Percentiles rank a stretch among this genome's conserved stretches.
phyloP scores from a whole-genome alignment of 2,329 filamentous ascomycete genomes.

The Fusarium sarcochroum region DNA sequence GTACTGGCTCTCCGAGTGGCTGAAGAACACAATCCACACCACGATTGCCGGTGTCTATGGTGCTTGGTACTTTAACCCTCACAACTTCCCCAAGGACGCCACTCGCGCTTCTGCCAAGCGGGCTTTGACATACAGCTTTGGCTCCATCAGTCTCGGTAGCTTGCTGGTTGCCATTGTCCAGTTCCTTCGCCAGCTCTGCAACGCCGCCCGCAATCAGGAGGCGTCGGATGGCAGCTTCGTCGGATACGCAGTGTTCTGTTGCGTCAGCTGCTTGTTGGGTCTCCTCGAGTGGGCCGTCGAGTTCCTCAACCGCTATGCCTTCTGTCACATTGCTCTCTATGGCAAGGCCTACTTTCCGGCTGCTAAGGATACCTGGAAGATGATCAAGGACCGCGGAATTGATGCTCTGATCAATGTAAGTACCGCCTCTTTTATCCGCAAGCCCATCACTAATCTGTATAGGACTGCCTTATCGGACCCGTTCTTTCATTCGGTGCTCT shows the following conservation, averaged over 20 bases:
- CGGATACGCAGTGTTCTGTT: slow-evolving; percentile 76
- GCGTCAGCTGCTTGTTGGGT: slow-evolving; percentile 81
- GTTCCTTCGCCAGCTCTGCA: slow-evolving; percentile 84
- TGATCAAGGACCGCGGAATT: slow-evolving; percentile 93
- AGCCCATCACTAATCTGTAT: slow-evolving; percentile 27
- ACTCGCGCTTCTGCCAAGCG: slow-evolving; percentile 88
- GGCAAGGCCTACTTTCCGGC: slow-evolving; percentile 89
- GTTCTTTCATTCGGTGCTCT: slow-evolving; percentile 83
- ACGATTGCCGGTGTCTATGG: slow-evolving; percentile 91
- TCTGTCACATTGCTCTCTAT: slow-evolving; percentile 93
- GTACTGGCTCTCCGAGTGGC: slow-evolving; percentile 94
- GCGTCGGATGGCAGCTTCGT: slow-evolving; percentile 78
- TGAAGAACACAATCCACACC: slow-evolving; percentile 94
- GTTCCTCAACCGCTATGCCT: slow-evolving; percentile 93
- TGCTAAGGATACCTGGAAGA: slow-evolving; percentile 89
- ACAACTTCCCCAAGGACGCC: slow-evolving; percentile 79
- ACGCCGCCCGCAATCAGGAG: slow-evolving; percentile 76
- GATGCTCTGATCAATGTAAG: slow-evolving; percentile 84
- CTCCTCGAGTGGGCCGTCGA: slow-evolving; percentile 88
- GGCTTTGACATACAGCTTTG: slow-evolving; percentile 90
- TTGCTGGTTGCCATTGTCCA: slow-evolving; percentile 90
- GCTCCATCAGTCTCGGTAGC: slow-evolving; percentile 89
- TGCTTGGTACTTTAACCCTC: slow-evolving; percentile 88
- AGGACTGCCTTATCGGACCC: slow-evolving; percentile 83
- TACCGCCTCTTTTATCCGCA: accelerated